phyloP scores from a whole-genome alignment of 1,284 basidiomycete species.

The Sporisorium iseilematis-ciliati region DNA sequence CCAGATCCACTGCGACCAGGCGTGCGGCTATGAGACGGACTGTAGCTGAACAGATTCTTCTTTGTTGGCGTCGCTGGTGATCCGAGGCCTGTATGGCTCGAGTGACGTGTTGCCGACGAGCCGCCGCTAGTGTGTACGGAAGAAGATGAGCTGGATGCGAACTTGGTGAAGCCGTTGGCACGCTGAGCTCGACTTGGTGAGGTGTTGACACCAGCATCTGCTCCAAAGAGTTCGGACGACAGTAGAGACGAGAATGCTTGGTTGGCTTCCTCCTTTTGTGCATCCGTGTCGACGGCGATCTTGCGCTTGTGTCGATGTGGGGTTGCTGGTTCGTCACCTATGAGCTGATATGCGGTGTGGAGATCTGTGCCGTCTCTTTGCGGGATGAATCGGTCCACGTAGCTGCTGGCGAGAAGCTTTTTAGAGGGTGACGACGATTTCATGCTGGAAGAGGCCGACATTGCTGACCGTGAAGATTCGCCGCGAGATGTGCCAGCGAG shows the following conservation, averaged over 20 bases:
- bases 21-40: constrained; percentile 48
- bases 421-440: constrained; percentile 35
- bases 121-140: constrained; percentile 50
- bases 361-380: constrained; percentile 73
- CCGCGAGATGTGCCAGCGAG: constrained; percentile 28
- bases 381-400: constrained; percentile 72
- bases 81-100: constrained; percentile 37
- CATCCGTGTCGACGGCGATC: constrained; percentile 60
- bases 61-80: constrained; percentile 67
- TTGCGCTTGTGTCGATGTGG: constrained; percentile 62
- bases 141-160: constrained; percentile 47
- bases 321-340: constrained; percentile 69
- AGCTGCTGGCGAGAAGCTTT: constrained; percentile 36
- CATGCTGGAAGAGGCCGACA: constrained; percentile 34
- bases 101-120: constrained; percentile 44
- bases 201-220: constrained; percentile 22
- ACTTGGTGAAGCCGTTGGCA: constrained; percentile 33
- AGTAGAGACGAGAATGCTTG: constrained; percentile 73
- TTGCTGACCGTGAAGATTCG: constrained; percentile 30
- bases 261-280: constrained; percentile 70
- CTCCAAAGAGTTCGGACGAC: constrained; percentile 73
- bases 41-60: constrained; percentile 73
- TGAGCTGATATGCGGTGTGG: constrained; percentile 72
- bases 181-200: constrained; percentile 40
- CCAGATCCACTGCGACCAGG: constrained; percentile 48